Percentiles rank a stretch among this genome's conserved stretches.
phyloP scores from a whole-genome alignment of 495 filamentous ascomycete species.

The Aspergillus nanangensis region DNA sequence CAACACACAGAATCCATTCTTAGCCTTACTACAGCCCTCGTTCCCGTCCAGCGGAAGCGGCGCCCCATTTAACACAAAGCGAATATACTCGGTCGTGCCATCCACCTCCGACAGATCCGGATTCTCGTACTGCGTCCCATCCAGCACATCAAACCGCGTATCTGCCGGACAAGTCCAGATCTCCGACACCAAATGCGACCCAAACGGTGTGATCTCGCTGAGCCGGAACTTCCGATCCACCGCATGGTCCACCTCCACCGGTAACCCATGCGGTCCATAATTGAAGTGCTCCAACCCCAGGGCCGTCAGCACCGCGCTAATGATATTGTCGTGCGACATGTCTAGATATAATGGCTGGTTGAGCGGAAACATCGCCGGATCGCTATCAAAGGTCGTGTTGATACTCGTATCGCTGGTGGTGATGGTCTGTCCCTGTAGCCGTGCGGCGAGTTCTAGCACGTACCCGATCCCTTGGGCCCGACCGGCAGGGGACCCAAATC shows the following conservation, averaged over 20 bases:
- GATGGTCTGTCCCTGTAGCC: conserved; percentile 49
- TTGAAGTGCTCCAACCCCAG: conserved; percentile 48
- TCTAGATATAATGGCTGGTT: conserved; percentile 47
- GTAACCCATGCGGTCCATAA: conserved; percentile 40
- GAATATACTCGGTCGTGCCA: conserved; percentile 21
- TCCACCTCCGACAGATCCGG: conserved; percentile 15
- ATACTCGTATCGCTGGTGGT: conserved; percentile 50
- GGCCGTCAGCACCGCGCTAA: conserved; percentile 41
- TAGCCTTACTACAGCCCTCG: conserved; percentile 12
- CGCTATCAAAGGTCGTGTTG: conserved; percentile 52
- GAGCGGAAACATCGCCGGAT: conserved; percentile 41
- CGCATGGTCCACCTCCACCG: conserved; percentile 44
- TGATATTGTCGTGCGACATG: conserved; percentile 37
- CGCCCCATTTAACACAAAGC: conserved; percentile 27
- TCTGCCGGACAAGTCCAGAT: conserved; percentile 33
- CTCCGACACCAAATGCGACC: conserved; percentile 57
- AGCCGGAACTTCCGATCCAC: conserved; percentile 14
- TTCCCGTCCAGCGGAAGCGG: conserved; percentile 24
- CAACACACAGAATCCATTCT: conserved; percentile 26
- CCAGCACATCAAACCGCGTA: conserved; percentile 14
- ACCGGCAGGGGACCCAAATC: conserved; percentile 56
- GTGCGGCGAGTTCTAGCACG: conserved; percentile 56
- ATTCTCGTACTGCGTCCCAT: conserved; percentile 22
- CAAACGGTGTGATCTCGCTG: conserved; percentile 50
- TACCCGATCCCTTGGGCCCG: conserved; percentile 62